Evolutionary conservation across 345 rosid genomes (phyloP).

Genomic region (Combretum micranthum): DNA sequence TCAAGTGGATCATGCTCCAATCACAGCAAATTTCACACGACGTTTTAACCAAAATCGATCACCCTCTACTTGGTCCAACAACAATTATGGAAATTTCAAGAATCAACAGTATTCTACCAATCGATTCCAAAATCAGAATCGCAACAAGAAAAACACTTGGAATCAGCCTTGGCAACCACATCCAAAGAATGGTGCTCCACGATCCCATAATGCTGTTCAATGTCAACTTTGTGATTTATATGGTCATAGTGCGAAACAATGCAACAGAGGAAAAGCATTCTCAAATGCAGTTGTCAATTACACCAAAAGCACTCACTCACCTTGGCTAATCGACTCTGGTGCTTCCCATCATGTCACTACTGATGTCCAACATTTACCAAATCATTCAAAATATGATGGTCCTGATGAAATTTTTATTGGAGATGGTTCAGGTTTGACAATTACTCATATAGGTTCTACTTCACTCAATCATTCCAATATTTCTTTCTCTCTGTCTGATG

Average conservation of each 20-base stretch:
- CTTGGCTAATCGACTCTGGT: neutral
- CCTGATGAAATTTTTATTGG: neutral
- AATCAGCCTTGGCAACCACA: too few species aligned
- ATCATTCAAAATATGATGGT: neutral
- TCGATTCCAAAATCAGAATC: too few species aligned
- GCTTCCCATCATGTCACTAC: neutral
- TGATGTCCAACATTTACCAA: neutral
- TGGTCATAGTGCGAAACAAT: too few species aligned
- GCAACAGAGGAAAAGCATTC: neutral
- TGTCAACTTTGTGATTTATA: constrained; percentile 3
- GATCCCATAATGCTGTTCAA: neutral
- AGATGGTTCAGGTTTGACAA: neutral
- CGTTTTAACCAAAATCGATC: too few species aligned
- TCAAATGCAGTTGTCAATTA: too few species aligned
- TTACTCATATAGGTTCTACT: neutral
- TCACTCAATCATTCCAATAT: too few species aligned
- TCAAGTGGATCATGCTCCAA: too few species aligned
- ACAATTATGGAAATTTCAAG: too few species aligned
- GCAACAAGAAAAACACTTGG: too few species aligned
- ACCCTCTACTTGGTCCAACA: neutral
- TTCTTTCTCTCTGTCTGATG: neutral
- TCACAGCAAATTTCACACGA: neutral
- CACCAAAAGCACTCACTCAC: neutral
- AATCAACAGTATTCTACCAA: too few species aligned
- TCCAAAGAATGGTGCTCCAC: neutral